Percentiles rank a stretch among this genome's conserved stretches.
Evolutionary conservation across 768 basidiomycete genomes (phyloP).

Genomic region (Podaxis pistillaris): DNA sequence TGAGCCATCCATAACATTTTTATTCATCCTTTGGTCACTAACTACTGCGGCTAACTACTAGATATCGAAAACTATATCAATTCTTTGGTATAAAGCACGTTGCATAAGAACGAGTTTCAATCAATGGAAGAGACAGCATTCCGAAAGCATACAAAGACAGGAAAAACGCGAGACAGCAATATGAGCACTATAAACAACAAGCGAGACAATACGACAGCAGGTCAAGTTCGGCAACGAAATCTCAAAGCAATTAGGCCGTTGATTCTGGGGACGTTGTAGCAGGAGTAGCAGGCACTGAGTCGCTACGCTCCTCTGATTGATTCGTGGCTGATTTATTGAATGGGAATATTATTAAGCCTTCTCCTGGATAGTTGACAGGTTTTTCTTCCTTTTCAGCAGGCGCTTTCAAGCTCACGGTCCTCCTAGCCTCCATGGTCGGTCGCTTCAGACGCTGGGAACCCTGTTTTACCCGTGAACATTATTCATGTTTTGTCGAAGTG

Average conservation of each 20-base stretch:
- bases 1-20: slow-evolving; percentile 18
- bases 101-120: not conserved
- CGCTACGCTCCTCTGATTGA: not conserved
- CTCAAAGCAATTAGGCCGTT: not conserved
- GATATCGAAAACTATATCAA: slow-evolving; percentile 38
- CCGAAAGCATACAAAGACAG: not conserved
- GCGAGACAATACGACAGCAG: not conserved
- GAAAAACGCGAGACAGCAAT: slow-evolving; percentile 1
- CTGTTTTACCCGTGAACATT: not conserved
- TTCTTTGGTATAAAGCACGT: slow-evolving; percentile 25
- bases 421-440: slow-evolving; percentile 16
- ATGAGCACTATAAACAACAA: not conserved
- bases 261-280: not conserved
- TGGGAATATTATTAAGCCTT: slow-evolving; percentile 12
- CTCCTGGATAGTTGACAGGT: slow-evolving; percentile 14
- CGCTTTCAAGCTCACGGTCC: slow-evolving; percentile 19
- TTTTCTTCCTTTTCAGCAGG: slow-evolving; percentile 1
- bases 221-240: not conserved
- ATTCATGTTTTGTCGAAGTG: not conserved
- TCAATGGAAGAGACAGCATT: slow-evolving; percentile 1
- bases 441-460: slow-evolving; percentile 12
- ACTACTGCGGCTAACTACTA: slow-evolving; percentile 12
- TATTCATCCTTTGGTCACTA: not conserved
- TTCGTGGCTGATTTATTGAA: not conserved
- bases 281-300: not conserved